Percentiles rank a stretch among this genome's conserved stretches.
Conservation (phyloP, 2,329 filamentous ascomycete species). For the Blastomyces emzantsi region DNA sequence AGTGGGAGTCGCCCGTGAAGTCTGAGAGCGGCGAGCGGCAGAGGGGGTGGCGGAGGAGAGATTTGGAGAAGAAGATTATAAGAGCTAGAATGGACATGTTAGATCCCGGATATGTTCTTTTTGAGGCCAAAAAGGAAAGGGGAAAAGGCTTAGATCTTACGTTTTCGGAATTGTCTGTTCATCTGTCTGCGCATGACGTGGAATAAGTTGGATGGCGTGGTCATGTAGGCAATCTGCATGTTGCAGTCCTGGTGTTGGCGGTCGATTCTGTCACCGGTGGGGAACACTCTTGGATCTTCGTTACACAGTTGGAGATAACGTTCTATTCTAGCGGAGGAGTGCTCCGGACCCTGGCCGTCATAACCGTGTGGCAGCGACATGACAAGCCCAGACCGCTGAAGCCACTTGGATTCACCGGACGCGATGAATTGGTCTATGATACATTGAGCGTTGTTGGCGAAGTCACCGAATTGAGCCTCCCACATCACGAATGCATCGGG, state of each 20-base stretch:
- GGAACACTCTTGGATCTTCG: slow-evolving; percentile 92
- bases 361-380: slow-evolving; percentile 97
- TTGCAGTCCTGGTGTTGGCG: slow-evolving; percentile 99
- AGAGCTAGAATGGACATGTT: slow-evolving; percentile 51
- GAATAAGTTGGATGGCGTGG: slow-evolving; percentile 92
- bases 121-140: neutral
- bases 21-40: slow-evolving; percentile 84
- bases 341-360: slow-evolving; percentile 95
- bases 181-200: slow-evolving; percentile 94
- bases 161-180: slow-evolving; percentile 98
- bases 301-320: slow-evolving; percentile 96
- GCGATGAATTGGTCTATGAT: slow-evolving; percentile 99
- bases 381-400: slow-evolving; percentile 92
- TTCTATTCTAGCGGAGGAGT: slow-evolving; percentile 95
- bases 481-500: slow-evolving; percentile 97
- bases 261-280: slow-evolving; percentile 75
- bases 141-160: slow-evolving; percentile 47
- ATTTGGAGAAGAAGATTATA: slow-evolving; percentile 97
- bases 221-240: slow-evolving; percentile 98
- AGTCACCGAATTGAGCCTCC: slow-evolving; percentile 99
- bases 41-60: slow-evolving; percentile 85
- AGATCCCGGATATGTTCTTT: slow-evolving; percentile 13
- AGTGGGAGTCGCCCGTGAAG: slow-evolving; percentile 83
- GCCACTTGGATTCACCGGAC: slow-evolving; percentile 96
- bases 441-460: slow-evolving; percentile 98